phyloP scores from a whole-genome alignment of 2,329 filamentous ascomycete genomes.

The Aspergillus sp. region DNA sequence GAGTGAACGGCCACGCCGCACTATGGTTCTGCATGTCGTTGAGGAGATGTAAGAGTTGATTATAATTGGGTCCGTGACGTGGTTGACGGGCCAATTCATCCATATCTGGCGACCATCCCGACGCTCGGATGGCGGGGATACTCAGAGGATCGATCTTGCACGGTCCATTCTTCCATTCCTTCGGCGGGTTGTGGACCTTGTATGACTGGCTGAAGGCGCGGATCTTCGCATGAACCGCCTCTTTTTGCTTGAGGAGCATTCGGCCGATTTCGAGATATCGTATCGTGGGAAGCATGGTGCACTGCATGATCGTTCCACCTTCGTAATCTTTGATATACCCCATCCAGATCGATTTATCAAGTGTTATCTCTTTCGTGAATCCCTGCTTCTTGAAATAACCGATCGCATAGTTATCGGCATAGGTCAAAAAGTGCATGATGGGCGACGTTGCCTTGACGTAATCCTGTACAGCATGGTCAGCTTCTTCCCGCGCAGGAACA shows the following conservation, averaged over 20 bases:
- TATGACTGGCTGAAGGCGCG: constrained; percentile 86
- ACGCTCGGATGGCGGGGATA: constrained; percentile 84
- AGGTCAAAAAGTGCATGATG: constrained; percentile 98
- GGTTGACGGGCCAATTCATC: constrained; percentile 93
- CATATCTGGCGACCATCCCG: constrained; percentile 97
- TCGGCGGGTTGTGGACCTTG: constrained; percentile 79
- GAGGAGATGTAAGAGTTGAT: constrained; percentile 85
- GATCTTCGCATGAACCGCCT: constrained; percentile 92
- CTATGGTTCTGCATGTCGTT: constrained; percentile 94
- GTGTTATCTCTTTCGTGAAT: constrained; percentile 96
- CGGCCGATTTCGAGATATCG: constrained; percentile 90
- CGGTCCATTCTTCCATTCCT: constrained; percentile 77
- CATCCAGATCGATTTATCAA: constrained; percentile 93
- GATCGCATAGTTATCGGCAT: constrained; percentile 98
- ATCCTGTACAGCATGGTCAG: constrained; percentile 49
- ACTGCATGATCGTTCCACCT: constrained; percentile 98
- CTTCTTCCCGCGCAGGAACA: background rate
- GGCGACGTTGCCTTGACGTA: constrained; percentile 96
- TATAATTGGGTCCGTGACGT: constrained; percentile 94
- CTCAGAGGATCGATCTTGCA: constrained; percentile 77
- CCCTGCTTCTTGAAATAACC: constrained; percentile 99
- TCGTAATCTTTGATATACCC: constrained; percentile 99
- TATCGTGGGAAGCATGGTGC: constrained; percentile 91
- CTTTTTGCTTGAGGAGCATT: constrained; percentile 97
- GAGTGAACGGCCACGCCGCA: constrained; percentile 90